phyloP scores from a whole-genome alignment of 345 rosid species.

The Ceriops tagal region DNA sequence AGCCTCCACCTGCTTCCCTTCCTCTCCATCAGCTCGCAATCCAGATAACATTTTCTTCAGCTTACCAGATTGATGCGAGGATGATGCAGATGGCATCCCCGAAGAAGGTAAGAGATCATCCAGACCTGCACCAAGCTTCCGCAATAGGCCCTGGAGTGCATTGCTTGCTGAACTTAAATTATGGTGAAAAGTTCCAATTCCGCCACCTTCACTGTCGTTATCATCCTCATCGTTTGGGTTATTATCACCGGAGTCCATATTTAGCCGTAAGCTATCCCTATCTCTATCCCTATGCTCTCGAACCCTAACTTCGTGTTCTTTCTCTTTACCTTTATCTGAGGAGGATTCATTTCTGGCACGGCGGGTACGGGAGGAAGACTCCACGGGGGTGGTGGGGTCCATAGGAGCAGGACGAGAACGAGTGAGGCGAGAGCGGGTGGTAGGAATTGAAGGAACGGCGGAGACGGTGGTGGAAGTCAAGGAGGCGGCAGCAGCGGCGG shows the following conservation, averaged over 20 bases:
- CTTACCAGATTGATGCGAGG: conserved; percentile 76
- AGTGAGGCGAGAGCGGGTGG: conserved; percentile 50
- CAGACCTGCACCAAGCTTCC: conserved; percentile 96
- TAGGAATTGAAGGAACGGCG: conserved; percentile 19
- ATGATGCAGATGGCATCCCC: conserved; percentile 74
- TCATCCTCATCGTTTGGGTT: conserved; percentile 62
- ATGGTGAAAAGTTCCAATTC: conserved; percentile 63
- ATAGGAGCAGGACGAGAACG: conserved; percentile 43
- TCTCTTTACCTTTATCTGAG: conserved; percentile 89
- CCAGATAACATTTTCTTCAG: conserved; percentile 91
- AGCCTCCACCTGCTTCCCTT: conserved; percentile 97
- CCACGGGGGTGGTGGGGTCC: conserved; percentile 62
- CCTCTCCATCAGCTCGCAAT: conserved; percentile 88
- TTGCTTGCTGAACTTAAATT: conserved; percentile 91
- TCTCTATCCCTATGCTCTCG: conserved; percentile 49
- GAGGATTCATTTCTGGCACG: conserved; percentile 36
- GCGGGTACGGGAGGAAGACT: conserved; percentile 74
- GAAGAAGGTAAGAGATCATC: conserved; percentile 87
- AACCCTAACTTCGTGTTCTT: conserved; percentile 69
- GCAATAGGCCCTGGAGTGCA: conserved; percentile 81
- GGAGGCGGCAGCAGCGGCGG: conserved; percentile 17
- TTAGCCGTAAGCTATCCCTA: conserved; percentile 40
- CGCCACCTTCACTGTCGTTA: conserved; percentile 81
- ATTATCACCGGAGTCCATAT: conserved; percentile 46
- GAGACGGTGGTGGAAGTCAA: conserved; percentile 30